Conservation (phyloP, 441 rosid species). For the Erodium texanum region DNA sequence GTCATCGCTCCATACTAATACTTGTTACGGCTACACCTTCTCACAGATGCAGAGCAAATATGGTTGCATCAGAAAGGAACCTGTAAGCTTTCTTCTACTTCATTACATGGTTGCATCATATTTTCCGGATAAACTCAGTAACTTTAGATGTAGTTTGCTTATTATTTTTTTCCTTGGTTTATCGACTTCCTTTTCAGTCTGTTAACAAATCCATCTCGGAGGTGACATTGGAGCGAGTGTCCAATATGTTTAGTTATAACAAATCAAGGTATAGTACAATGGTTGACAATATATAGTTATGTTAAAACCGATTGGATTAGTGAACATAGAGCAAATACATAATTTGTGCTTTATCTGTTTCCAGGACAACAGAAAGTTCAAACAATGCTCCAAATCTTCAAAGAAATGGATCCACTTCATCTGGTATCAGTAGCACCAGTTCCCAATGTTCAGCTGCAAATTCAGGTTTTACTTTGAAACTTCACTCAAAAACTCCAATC, state of each 20-base stretch:
- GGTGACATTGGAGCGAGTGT: conserved; percentile 62
- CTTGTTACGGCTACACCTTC: conserved; percentile 16
- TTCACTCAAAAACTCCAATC: neutral
- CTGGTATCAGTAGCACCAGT: conserved; percentile 29
- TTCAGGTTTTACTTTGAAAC: conserved; percentile 39
- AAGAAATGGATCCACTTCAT: neutral
- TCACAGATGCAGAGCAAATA: conserved; percentile 83
- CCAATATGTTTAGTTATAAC: conserved; percentile 43
- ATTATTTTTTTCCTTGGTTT: neutral
- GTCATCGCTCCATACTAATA: conserved; percentile 15
- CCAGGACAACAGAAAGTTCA: neutral
- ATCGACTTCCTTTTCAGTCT: conserved; percentile 8
- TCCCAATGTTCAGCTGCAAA: conserved; percentile 32
- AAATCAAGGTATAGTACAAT: conserved; percentile 1
- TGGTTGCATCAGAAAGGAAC: conserved; percentile 54
- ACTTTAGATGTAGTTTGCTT: neutral
- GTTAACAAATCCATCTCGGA: conserved; percentile 75
- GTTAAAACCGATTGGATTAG: neutral
- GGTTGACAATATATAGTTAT: neutral
- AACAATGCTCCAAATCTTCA: neutral
- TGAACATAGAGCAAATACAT: too few species aligned
- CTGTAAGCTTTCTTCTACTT: conserved; percentile 36
- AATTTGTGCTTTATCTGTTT: neutral
- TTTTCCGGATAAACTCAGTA: neutral
- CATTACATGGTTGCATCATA: neutral